Conservation (phyloP, 441 rosid species). For the Jatropha multifida region DNA sequence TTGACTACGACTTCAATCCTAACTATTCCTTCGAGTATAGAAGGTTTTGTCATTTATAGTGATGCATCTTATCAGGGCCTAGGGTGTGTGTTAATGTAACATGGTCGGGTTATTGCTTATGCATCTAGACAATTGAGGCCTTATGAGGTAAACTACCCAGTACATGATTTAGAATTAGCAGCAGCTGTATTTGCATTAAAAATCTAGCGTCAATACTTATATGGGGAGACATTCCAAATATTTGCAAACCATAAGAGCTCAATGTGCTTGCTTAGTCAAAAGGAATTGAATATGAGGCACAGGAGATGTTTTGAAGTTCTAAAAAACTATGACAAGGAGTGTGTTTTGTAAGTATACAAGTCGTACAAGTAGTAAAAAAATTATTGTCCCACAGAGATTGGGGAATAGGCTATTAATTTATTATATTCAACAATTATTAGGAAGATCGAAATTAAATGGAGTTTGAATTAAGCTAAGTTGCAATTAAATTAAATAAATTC, state of each 20-base stretch:
- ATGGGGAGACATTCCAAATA: not conserved
- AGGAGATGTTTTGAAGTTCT: no score
- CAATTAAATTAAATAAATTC: no score
- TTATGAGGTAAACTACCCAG: not conserved
- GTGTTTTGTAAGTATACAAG: no score
- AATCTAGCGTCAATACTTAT: not conserved
- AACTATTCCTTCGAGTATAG: not conserved
- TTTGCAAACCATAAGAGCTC: constrained; percentile 3
- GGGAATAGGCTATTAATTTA: no score
- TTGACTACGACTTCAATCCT: not conserved
- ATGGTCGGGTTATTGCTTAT: not conserved
- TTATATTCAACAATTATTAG: no score
- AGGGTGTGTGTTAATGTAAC: not conserved
- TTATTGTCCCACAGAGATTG: no score
- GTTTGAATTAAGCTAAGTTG: no score
- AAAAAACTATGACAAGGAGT: no score
- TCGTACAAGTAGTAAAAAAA: no score
- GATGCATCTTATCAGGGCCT: not conserved
- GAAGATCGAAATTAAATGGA: no score
- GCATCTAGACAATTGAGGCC: not conserved
- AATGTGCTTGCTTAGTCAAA: no score
- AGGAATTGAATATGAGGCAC: no score
- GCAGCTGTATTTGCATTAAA: not conserved
- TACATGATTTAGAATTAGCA: not conserved
- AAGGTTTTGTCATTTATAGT: not conserved